A percentile compares a stretch with the other conserved stretches of the same genome.
Evolutionary conservation across 305 asterid genomes (phyloP).

Genomic region (Fraxinus paxiana): DNA sequence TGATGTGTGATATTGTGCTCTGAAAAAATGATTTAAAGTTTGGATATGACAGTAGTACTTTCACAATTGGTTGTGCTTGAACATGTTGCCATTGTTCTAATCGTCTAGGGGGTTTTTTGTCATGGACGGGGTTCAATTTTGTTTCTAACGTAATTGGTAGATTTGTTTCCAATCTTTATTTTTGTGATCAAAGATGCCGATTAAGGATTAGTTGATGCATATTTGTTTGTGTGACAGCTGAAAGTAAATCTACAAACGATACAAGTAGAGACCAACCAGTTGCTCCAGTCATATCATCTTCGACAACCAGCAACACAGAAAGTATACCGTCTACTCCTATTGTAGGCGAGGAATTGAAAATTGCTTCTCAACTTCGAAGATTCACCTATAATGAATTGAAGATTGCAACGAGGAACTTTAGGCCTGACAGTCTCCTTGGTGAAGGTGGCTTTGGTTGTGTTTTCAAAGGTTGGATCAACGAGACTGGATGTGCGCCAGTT

Average conservation of each 20-base stretch:
- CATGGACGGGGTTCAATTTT: neutral
- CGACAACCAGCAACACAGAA: conserved; percentile 57
- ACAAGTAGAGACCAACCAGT: conserved; percentile 50
- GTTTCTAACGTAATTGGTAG: neutral
- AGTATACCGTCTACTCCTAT: conserved; percentile 61
- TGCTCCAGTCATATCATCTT: conserved; percentile 55
- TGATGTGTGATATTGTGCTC: neutral
- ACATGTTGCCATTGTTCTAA: neutral
- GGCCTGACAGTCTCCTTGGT: conserved; percentile 69
- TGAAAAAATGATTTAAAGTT: neutral
- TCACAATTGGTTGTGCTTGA: neutral
- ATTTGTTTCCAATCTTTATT: neutral
- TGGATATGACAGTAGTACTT: neutral
- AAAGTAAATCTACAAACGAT: conserved; percentile 57
- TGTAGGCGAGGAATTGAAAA: conserved; percentile 53
- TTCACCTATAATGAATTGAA: conserved; percentile 62
- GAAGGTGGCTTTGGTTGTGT: conserved; percentile 93
- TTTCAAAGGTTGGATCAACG: conserved; percentile 81
- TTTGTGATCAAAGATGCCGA: neutral
- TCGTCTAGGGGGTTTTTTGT: neutral
- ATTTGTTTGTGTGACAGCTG: conserved; percentile 37
- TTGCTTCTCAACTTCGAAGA: conserved; percentile 73
- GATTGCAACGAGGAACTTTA: conserved; percentile 64
- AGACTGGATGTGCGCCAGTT: conserved; percentile 52
- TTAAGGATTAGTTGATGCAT: neutral